These are phyloP conservation scores for Stentor coeruleus DNA, from an alignment of 73 alveolate species.

Conservation along the genomic window DNA sequence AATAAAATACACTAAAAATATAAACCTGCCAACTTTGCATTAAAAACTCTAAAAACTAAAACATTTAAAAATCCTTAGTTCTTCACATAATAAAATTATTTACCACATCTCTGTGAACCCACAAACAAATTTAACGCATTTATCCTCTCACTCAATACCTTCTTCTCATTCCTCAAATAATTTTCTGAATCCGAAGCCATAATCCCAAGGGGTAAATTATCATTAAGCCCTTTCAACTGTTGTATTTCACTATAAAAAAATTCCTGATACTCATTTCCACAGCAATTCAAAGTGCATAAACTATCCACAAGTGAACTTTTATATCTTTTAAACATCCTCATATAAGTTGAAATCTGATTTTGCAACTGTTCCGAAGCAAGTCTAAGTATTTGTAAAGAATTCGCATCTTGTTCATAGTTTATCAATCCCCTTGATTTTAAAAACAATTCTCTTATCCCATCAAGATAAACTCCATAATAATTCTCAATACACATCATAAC, in stretches of 20 bases:
- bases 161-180: constrained; percentile 5
- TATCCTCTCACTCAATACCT: neutral
- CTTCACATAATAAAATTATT: too few relatives aligned
- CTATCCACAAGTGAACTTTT: neutral
- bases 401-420: neutral
- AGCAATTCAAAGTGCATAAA: neutral
- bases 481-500: neutral
- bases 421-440: neutral
- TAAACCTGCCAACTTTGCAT: too few relatives aligned
- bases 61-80: too few relatives aligned
- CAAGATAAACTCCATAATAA: neutral
- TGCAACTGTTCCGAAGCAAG: constrained; percentile 17
- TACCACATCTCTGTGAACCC: too few relatives aligned
- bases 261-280: neutral
- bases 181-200: constrained; percentile 3
- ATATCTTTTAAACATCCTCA: neutral
- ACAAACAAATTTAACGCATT: neutral
- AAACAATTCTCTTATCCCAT: neutral
- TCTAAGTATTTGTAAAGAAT: neutral
- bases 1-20: too few relatives aligned
- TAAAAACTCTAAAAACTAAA: too few relatives aligned
- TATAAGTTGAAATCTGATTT: neutral
- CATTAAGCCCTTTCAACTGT: constrained; percentile 11
- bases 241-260: neutral
- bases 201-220: neutral